Conservation (phyloP, 1,284 basidiomycete genomes). For the Hypsizygus ulmarius region DNA sequence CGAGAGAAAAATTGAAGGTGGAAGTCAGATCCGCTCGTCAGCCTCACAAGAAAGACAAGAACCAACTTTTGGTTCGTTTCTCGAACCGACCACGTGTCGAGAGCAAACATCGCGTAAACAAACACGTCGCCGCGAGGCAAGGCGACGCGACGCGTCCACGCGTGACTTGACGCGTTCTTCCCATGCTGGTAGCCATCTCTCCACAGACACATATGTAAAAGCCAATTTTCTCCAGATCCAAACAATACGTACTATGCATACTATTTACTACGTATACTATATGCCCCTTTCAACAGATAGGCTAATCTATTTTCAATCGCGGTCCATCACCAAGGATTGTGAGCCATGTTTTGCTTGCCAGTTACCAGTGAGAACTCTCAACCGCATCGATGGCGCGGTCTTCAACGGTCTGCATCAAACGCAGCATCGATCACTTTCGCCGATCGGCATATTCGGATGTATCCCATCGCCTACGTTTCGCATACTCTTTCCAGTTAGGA, state of each 20-base stretch:
- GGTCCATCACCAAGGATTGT: not conserved
- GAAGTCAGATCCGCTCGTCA: conserved; percentile 33
- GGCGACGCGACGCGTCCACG: conserved; percentile 22
- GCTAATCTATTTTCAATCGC: conserved; percentile 4
- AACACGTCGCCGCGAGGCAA: conserved; percentile 28
- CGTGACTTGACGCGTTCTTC: conserved; percentile 12
- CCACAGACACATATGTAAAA: not conserved
- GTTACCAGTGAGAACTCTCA: no score
- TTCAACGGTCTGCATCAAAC: no score
- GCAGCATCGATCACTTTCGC: not conserved
- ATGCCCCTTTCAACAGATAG: not conserved
- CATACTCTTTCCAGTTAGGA: conserved; percentile 24
- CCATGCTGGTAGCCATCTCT: conserved; percentile 6
- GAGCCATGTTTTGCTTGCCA: not conserved
- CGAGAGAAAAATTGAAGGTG: conserved; percentile 18
- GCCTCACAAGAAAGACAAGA: conserved; percentile 36
- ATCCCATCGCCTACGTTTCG: conserved; percentile 26
- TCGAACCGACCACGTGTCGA: conserved; percentile 37
- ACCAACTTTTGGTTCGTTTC: conserved; percentile 22
- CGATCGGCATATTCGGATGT: conserved; percentile 9
- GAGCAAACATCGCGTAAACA: conserved; percentile 34
- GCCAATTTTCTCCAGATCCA: no score
- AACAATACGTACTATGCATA: no score
- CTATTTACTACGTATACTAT: no score
- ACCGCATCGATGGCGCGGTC: no score